A percentile compares a stretch with the other conserved stretches of the same genome.
These are phyloP conservation scores for Capsicum chinense DNA, from an alignment of 257 asterid genomes.

Conservation along the genomic window DNA sequence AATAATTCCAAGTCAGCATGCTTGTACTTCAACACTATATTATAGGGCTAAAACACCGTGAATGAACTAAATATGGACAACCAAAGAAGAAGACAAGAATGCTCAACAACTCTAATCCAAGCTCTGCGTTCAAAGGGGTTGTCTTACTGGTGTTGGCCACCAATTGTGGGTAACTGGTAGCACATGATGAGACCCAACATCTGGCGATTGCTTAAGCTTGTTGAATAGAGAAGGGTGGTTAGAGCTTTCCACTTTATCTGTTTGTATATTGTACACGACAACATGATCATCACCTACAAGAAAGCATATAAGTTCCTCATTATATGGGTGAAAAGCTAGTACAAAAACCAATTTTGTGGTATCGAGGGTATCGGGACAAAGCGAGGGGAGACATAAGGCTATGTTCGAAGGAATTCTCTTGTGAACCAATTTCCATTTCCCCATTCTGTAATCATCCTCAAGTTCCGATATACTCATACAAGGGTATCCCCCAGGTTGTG, in stretches of 20 bases:
- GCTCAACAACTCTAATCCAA: background rate
- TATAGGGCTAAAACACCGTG: background rate
- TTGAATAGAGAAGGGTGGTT: background rate
- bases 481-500: background rate
- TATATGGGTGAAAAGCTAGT: conserved; percentile 26
- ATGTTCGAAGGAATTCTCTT: background rate
- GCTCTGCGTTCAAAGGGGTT: background rate
- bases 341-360: background rate
- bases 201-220: background rate
- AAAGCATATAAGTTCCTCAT: conserved; percentile 12
- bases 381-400: background rate
- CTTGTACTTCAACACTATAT: background rate
- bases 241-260: background rate
- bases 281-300: background rate
- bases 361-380: background rate
- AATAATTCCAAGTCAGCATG: background rate
- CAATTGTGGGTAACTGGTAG: conserved; percentile 1
- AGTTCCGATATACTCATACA: conserved; percentile 14
- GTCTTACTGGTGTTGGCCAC: conserved; percentile 24
- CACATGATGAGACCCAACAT: conserved; percentile 32
- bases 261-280: conserved; percentile 4
- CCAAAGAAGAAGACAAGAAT: background rate
- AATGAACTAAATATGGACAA: conserved; percentile 6
- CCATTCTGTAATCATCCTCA: conserved; percentile 18
- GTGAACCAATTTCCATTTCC: conserved; percentile 18